These are phyloP conservation scores for Garcia nutans DNA, from an alignment of 345 rosid species.

Conservation along the genomic window DNA sequence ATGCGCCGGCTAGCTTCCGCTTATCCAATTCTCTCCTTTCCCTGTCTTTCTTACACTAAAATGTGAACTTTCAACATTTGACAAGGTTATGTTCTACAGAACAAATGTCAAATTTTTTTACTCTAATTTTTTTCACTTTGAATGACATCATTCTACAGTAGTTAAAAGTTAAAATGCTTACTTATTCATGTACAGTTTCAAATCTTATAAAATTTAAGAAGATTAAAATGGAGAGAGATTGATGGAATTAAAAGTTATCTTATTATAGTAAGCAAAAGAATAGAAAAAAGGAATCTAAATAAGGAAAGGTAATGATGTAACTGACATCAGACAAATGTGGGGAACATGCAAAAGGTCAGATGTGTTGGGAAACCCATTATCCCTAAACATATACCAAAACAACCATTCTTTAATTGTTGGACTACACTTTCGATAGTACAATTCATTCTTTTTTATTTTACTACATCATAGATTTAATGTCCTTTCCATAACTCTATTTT, in stretches of 20 bases:
- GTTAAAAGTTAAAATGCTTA: not conserved
- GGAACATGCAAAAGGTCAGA: slow-evolving; percentile 32
- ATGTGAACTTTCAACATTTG: not conserved
- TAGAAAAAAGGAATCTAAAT: slow-evolving; percentile 17
- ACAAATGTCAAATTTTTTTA: slow-evolving; percentile 17
- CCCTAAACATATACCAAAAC: slow-evolving; percentile 6
- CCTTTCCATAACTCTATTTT: not conserved
- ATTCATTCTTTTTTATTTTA: not conserved
- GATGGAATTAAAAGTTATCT: slow-evolving; percentile 9
- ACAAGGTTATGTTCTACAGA: slow-evolving; percentile 12
- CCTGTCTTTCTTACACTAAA: slow-evolving; percentile 30
- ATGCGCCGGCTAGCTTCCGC: slow-evolving; percentile 9
- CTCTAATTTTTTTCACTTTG: not conserved
- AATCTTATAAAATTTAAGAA: too few species aligned
- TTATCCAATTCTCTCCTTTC: slow-evolving; percentile 15
- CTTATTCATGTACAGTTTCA: not conserved
- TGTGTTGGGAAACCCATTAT: slow-evolving; percentile 24
- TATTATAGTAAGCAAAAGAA: slow-evolving; percentile 10
- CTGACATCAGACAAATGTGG: slow-evolving; percentile 37
- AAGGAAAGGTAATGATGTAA: slow-evolving; percentile 30
- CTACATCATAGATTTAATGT: not conserved
- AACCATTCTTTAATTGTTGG: slow-evolving; percentile 15
- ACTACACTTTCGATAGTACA: slow-evolving; percentile 8
- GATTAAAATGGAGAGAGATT: not conserved
- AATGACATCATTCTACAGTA: slow-evolving; percentile 9